Conservation (phyloP, 345 rosid genomes). For the Citrus mangshanensis region DNA sequence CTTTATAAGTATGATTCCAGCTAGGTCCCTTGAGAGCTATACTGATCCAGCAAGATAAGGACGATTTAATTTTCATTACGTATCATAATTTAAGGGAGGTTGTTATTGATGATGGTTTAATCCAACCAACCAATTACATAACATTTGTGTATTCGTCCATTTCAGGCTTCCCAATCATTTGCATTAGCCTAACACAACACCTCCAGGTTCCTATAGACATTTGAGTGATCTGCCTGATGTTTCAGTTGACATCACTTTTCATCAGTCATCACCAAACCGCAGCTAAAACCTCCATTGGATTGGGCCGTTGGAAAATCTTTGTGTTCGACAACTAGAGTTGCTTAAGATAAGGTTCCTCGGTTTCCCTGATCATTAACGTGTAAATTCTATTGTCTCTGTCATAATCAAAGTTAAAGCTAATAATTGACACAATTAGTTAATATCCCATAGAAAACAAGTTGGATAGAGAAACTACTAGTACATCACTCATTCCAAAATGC, state of each 20-base stretch:
- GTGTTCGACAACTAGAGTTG: background rate
- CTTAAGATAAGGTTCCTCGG: background rate
- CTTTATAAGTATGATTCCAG: background rate
- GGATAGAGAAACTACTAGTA: background rate
- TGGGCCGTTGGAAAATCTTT: background rate
- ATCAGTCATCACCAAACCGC: background rate
- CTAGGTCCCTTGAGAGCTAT: background rate
- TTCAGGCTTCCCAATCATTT: no score
- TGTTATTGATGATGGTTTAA: background rate
- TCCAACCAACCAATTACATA: background rate
- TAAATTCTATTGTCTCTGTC: background rate
- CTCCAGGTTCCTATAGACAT: no score
- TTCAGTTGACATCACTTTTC: no score
- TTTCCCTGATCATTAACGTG: background rate
- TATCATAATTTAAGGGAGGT: background rate
- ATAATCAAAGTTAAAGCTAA: background rate
- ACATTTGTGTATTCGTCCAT: no score
- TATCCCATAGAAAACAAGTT: no score
- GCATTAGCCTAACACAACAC: no score
- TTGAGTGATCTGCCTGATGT: no score
- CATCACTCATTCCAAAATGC: background rate
- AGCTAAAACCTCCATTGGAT: background rate
- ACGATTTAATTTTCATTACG: background rate
- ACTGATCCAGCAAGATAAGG: background rate
- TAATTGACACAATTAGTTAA: no score